Conservation (phyloP, 2,329 filamentous ascomycete species). For the Neonectria punicea region DNA sequence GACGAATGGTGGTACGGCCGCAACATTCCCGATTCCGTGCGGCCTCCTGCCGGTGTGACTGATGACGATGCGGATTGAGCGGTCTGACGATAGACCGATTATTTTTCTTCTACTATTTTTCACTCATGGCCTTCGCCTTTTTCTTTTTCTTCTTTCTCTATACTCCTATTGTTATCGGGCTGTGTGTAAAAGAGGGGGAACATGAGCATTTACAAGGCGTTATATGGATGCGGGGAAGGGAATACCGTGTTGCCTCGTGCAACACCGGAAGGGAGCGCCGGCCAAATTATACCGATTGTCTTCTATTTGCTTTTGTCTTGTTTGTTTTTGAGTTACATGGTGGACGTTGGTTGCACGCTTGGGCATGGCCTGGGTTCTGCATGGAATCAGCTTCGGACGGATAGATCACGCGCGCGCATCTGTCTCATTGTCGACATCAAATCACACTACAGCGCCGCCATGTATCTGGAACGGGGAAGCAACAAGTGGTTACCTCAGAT, state of each 20-base stretch:
- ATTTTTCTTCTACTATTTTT: conserved; percentile 9
- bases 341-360: conserved; percentile 14
- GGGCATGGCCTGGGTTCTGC: conserved; percentile 18
- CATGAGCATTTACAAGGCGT: conserved; percentile 47
- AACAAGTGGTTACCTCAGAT: conserved; percentile 15
- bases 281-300: conserved; percentile 41
- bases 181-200: conserved; percentile 39
- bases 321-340: conserved; percentile 11
- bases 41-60: conserved; percentile 59
- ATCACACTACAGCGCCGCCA: conserved; percentile 9
- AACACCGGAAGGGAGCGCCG: conserved; percentile 35
- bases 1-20: conserved; percentile 72
- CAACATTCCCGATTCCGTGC: conserved; percentile 63
- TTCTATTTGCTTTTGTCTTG: conserved; percentile 28
- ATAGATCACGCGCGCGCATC: conserved; percentile 32
- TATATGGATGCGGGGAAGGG: conserved; percentile 37
- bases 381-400: conserved; percentile 19
- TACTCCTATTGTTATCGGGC: conserved; percentile 28
- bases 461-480: conserved; percentile 18
- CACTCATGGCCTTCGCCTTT: conserved; percentile 21
- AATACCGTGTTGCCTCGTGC: conserved; percentile 28
- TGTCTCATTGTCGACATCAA: conserved; percentile 23
- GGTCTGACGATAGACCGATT: conserved; percentile 18
- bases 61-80: conserved; percentile 61
- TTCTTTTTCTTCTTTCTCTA: conserved; percentile 19